Percentiles rank a stretch among this genome's conserved stretches.
These are phyloP conservation scores for Fragaria iinumae DNA, from an alignment of 306 rosid genomes.

Conservation along the genomic window DNA sequence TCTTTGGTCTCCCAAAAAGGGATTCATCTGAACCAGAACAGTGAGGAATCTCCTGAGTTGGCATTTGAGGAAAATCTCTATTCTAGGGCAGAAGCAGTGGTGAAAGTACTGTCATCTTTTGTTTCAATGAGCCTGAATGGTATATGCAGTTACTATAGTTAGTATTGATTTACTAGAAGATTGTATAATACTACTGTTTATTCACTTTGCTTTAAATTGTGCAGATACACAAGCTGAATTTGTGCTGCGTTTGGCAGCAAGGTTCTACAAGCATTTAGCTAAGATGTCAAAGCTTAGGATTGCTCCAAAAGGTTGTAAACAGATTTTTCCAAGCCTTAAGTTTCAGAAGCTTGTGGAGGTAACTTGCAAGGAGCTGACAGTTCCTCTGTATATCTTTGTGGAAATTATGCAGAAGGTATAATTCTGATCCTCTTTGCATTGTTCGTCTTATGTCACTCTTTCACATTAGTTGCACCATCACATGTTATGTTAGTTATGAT, in stretches of 20 bases:
- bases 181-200: background rate
- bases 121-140: conserved; percentile 38
- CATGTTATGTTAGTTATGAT: background rate
- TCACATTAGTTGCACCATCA: background rate
- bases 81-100: conserved; percentile 35
- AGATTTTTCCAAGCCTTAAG: conserved; percentile 33
- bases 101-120: conserved; percentile 35
- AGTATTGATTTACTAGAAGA: background rate
- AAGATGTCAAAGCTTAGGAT: conserved; percentile 41
- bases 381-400: conserved; percentile 35
- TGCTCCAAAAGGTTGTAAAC: conserved; percentile 41
- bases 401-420: conserved; percentile 32
- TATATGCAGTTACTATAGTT: conserved; percentile 13
- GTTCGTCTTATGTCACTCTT: background rate
- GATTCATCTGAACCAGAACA: conserved; percentile 20
- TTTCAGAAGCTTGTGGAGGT: conserved; percentile 44
- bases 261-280: conserved; percentile 42
- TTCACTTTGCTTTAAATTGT: background rate
- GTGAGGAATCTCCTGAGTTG: conserved; percentile 18
- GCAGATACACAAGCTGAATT: conserved; percentile 41
- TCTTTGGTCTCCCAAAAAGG: conserved; percentile 12
- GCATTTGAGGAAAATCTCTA: conserved; percentile 41
- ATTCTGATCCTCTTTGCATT: background rate
- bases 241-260: conserved; percentile 33
- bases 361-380: conserved; percentile 42